Evolutionary conservation across 2,329 filamentous ascomycete genomes (phyloP), one percentile per base, ranked within the genome.

Genomic region (Aspergillus sp.): DNA sequence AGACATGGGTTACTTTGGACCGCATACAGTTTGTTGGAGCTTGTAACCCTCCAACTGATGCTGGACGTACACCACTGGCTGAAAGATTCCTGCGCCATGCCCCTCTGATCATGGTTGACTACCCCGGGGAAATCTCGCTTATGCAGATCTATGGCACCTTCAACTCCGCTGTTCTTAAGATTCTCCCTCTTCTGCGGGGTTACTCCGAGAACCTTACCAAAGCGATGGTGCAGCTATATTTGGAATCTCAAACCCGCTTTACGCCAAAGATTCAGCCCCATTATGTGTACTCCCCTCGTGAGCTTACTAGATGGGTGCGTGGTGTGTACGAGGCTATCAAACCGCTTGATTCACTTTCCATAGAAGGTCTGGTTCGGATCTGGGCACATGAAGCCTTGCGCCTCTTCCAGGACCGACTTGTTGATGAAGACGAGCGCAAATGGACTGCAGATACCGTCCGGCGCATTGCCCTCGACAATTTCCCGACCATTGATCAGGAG

Each of bases 51-150:
- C 94, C 94, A 0, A 97, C 94, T 0, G 95, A 99, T 74, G 92
- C 92, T 61, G 94, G 94, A 22, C 91, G 94, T 82, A 97, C 94
- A 11, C 88, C 94, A 0, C 86, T 99, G 78, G 94, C 90, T 41
- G 85, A 90, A 46, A 83, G 94, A 62, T 99, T 99, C 83, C 81
- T 99, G 60, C 86, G 95, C 53, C 95, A 99, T 71, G 91, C 94
- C 14, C 94, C 94, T n/a, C 83, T 99, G 50, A 89, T 99, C 73
- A 99, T 99, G 95, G 95, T 99, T 40, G 94, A 99, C 68, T 99
- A 99, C 67, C 94, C 94, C 55, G 94, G 95, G 65, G 91, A 99
- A 75, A 80, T 91, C 41, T 99, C 95, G 3, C 82, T 99, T 35
- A 87, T 87, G 61, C 94, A 99, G 70, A 99, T 99, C 61, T 99